Evolutionary conservation across 1,284 basidiomycete species (phyloP), one percentile per base, ranked within the genome.

Genomic region (Vanrija sp.): DNA sequence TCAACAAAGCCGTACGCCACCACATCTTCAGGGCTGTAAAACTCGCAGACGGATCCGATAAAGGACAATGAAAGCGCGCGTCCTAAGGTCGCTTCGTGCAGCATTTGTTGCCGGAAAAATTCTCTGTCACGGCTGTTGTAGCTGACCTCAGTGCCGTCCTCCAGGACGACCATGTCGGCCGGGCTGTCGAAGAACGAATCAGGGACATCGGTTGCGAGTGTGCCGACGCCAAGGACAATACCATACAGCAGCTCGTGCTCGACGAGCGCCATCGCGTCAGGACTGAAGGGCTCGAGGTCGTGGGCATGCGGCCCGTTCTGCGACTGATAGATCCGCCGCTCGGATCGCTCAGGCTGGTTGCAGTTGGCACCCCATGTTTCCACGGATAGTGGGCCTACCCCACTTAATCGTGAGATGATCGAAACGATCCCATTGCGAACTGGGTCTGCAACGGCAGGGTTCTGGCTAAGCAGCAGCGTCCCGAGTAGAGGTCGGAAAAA

Each of bases 401-500:
- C 64, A 10, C 72, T 65, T 10, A 78, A 49, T 5, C 76, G 83
- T 39, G 81, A 80, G 51, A 96, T 80, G 51, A 95, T 79, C 62
- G 89, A 83, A 14, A 94, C 88, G 50, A 96, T 82, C 3, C 88
- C 86, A 50, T 82, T 81, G 60, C 91, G 84, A 16, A 90, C 85
- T 3, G 85, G 82, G 25, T 85, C 85, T 29, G 86, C 86, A 42
- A 96, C 85, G 51, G 81, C 77, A 21, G 82, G 81, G 68, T 90
- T 91, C 14, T 86, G 82, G 69, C 87, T 92, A 52, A 96, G 83
- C 21, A 98, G 81, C 39, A 98, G 80, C 0, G 90, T 89, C 49
- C 91, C 93, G 18, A 98, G 82, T 49, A 97, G 86, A 6, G 92
- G 90, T 3, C 93, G 95, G 78, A 98, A 97, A 9, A 88, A 84